A percentile compares a stretch with the other conserved stretches of the same genome.
phyloP scores from a whole-genome alignment of 2,329 filamentous ascomycete species.

The Biscogniauxia mediterranea region DNA sequence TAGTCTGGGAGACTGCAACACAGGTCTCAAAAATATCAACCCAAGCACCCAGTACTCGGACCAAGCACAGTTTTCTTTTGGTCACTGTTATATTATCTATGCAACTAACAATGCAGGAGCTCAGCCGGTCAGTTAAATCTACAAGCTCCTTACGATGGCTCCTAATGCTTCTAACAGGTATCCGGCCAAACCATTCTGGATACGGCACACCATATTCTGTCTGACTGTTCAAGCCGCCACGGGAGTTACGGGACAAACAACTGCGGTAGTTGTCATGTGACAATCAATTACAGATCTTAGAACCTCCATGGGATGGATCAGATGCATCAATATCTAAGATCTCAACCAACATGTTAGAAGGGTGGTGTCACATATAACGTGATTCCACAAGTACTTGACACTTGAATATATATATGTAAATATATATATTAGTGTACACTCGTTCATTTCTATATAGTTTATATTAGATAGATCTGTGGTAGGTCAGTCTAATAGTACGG shows the following conservation, averaged over 20 bases:
- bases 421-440: too few species aligned
- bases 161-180: not conserved
- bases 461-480: too few species aligned
- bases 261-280: not conserved
- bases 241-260: constrained; percentile 3
- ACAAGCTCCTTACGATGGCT: not conserved
- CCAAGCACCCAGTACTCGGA: not conserved
- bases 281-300: not conserved
- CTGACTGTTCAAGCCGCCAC: not conserved
- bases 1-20: not conserved
- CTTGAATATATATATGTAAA: too few species aligned
- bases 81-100: constrained; percentile 1
- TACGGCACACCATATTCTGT: not conserved
- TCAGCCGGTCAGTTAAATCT: not conserved
- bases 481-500: too few species aligned
- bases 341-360: too few species aligned
- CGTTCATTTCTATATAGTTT: too few species aligned
- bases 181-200: not conserved
- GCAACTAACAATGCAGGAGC: not conserved
- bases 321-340: too few species aligned
- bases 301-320: too few species aligned
- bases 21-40: not conserved
- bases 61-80: constrained; percentile 1
- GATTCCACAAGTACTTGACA: too few species aligned
- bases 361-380: too few species aligned